Conservation (phyloP, 2,329 filamentous ascomycete genomes). For the Emergomyces orientalis region DNA sequence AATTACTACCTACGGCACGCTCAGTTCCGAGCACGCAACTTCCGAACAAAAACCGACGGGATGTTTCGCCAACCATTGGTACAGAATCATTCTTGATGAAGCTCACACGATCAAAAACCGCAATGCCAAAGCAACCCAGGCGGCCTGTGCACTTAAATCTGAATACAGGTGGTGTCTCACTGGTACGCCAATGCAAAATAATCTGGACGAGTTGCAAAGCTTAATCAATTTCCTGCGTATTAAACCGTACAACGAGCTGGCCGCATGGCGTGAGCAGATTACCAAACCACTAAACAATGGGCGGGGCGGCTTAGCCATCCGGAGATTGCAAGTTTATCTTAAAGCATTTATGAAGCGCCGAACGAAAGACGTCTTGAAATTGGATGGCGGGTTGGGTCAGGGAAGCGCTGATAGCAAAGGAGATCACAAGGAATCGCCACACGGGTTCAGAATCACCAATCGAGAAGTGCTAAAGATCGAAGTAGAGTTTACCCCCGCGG, state of each 20-base stretch:
- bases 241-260: constrained; percentile 77
- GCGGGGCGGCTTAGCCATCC: constrained; percentile 79
- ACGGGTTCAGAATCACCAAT: constrained; percentile 82
- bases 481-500: constrained; percentile 67
- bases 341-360: constrained; percentile 97
- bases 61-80: constrained; percentile 90
- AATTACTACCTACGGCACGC: constrained; percentile 91
- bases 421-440: constrained; percentile 45
- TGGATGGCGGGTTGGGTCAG: constrained; percentile 69
- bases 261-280: constrained; percentile 85
- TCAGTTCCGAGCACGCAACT: constrained; percentile 79
- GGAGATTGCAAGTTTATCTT: constrained; percentile 71
- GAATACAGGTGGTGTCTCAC: constrained; percentile 95
- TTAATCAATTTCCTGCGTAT: constrained; percentile 88
- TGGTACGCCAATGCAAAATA: constrained; percentile 97
- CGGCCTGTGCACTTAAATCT: constrained; percentile 72
- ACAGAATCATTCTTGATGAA: constrained; percentile 88
- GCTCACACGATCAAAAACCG: constrained; percentile 98
- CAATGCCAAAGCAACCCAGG: constrained; percentile 89
- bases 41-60: constrained; percentile 57
- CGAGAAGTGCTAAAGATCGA: constrained; percentile 76
- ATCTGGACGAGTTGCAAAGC: constrained; percentile 90
- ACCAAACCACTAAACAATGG: constrained; percentile 82
- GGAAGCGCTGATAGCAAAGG: constrained; percentile 48
- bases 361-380: constrained; percentile 91